A percentile compares a stretch with the other conserved stretches of the same genome.
Evolutionary conservation across 257 asterid genomes (phyloP).

Genomic region (Vinca minor): DNA sequence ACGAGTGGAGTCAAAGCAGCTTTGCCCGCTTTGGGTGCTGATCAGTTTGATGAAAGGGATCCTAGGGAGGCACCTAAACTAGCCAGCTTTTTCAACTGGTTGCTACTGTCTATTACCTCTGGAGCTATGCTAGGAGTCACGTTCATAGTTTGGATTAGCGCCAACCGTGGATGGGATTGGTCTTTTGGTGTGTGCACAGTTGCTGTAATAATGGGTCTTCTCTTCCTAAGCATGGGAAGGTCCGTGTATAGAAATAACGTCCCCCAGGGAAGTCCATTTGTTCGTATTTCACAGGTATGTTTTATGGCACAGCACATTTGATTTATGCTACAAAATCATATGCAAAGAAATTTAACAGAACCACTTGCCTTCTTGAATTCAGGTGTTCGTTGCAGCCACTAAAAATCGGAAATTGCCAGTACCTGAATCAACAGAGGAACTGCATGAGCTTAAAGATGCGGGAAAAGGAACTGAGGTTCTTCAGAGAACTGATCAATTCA

Average conservation of each 20-base stretch:
- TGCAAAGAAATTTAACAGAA: background rate
- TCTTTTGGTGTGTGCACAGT: conserved; percentile 49
- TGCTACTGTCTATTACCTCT: conserved; percentile 35
- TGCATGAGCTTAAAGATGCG: conserved; percentile 48
- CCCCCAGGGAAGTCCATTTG: conserved; percentile 55
- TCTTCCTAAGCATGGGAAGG: conserved; percentile 46
- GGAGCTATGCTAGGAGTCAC: conserved; percentile 67
- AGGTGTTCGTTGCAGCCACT: conserved; percentile 60
- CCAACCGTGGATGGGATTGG: conserved; percentile 74
- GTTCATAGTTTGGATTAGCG: conserved; percentile 57
- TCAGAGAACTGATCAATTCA: conserved; percentile 57
- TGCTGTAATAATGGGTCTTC: conserved; percentile 33
- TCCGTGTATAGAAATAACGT: conserved; percentile 41
- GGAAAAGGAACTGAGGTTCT: conserved; percentile 37
- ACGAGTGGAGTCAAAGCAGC: conserved; percentile 61
- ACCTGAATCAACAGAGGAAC: conserved; percentile 32
- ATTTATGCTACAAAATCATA: background rate
- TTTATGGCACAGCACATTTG: background rate
- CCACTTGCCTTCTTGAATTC: background rate
- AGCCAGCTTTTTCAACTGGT: conserved; percentile 74
- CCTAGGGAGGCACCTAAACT: conserved; percentile 43
- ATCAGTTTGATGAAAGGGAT: conserved; percentile 55
- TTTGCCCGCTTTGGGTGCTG: conserved; percentile 66
- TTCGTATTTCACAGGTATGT: conserved; percentile 47
- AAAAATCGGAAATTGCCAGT: conserved; percentile 41